Conservation (phyloP, 116 monocot genomes). For the Trichopus zeylanicus region DNA sequence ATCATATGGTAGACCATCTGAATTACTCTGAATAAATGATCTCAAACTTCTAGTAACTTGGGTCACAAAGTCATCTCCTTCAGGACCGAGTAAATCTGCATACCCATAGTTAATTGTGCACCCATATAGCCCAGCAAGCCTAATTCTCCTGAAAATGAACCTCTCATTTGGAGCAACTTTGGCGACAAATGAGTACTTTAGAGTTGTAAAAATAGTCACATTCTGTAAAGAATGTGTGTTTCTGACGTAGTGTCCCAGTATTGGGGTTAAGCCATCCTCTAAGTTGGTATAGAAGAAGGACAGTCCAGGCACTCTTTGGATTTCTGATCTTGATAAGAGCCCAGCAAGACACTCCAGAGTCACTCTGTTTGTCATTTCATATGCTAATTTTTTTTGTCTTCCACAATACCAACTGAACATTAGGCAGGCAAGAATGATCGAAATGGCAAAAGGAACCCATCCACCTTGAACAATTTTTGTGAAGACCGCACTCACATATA, state of each 20-base stretch:
- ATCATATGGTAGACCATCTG: conserved; percentile 1
- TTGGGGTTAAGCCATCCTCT: conserved; percentile 61
- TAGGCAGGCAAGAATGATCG: conserved; percentile 55
- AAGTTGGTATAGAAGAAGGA: conserved; percentile 77
- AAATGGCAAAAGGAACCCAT: conserved; percentile 72
- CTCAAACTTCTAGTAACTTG: conserved; percentile 33
- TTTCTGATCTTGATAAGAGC: conserved; percentile 35
- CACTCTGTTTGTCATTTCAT: conserved; percentile 52
- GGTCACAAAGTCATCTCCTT: conserved; percentile 41
- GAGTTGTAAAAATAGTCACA: conserved; percentile 53
- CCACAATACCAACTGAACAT: conserved; percentile 85
- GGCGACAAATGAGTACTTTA: conserved; percentile 46
- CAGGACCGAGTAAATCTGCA: conserved; percentile 35
- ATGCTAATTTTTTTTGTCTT: conserved; percentile 51
- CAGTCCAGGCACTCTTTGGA: conserved; percentile 53
- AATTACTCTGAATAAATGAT: conserved; percentile 18
- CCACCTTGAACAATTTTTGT: conserved; percentile 76
- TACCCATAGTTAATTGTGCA: conserved; percentile 71
- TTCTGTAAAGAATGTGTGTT: conserved; percentile 56
- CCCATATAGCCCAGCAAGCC: conserved; percentile 42
- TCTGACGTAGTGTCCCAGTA: conserved; percentile 59
- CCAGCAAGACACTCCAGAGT: conserved; percentile 27
- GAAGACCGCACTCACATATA: conserved; percentile 57
- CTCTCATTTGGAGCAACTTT: conserved; percentile 48
- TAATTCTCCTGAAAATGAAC: conserved; percentile 31